Conservation (phyloP, 2,329 filamentous ascomycete genomes). For the Colletotrichum neosansevieriae region DNA sequence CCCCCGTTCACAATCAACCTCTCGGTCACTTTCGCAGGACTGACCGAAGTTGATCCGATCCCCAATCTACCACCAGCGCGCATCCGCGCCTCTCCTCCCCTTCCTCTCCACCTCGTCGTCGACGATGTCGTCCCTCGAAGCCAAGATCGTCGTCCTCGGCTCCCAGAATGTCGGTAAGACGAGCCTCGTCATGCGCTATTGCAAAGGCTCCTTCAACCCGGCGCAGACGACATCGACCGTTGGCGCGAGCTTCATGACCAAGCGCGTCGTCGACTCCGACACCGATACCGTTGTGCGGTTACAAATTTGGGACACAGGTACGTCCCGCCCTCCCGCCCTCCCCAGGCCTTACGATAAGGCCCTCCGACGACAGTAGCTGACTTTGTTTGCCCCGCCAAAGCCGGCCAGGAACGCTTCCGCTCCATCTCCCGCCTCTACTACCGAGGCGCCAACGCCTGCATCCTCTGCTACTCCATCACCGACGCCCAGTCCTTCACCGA, state of each 20-base stretch:
- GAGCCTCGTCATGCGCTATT: constrained; percentile 80
- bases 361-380: no score
- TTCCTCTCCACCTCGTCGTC: constrained; percentile 1
- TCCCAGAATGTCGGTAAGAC: constrained; percentile 86
- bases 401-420: constrained; percentile 94
- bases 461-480: constrained; percentile 95
- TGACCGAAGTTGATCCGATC: constrained; percentile 13
- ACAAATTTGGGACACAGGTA: constrained; percentile 94
- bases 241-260: constrained; percentile 83
- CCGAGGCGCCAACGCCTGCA: constrained; percentile 91
- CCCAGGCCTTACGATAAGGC: not conserved
- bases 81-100: constrained; percentile 8
- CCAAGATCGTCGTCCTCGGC: constrained; percentile 85
- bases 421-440: constrained; percentile 97
- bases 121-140: constrained; percentile 74
- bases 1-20: not conserved
- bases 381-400: constrained; percentile 47
- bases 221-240: constrained; percentile 77
- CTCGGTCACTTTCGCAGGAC: constrained; percentile 25
- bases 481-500: constrained; percentile 87
- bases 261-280: constrained; percentile 84
- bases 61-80: constrained; percentile 11
- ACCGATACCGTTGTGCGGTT: constrained; percentile 89
- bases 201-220: constrained; percentile 78
- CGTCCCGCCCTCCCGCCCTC: constrained; percentile 12